phyloP scores from a whole-genome alignment of 2,329 filamentous ascomycete species.

The Didymella pomorum region DNA sequence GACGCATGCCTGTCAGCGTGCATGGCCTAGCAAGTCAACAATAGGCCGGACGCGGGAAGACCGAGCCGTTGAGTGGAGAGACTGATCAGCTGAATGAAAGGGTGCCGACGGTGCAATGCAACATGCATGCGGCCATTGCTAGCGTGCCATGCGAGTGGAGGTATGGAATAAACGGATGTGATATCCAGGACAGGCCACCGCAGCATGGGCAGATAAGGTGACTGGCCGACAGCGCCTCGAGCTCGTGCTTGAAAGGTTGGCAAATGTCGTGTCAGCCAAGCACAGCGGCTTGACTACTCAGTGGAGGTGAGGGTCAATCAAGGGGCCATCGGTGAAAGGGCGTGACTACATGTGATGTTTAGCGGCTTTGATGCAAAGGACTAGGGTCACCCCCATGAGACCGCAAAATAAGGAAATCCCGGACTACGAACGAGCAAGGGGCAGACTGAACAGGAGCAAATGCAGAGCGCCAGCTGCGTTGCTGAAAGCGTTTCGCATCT shows the following conservation, averaged over 20 bases:
- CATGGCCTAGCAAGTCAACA: constrained; percentile 52
- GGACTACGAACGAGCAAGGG: constrained; percentile 25
- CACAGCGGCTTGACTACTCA: constrained; percentile 33
- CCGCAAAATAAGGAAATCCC: constrained; percentile 4
- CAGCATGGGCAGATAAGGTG: constrained; percentile 58
- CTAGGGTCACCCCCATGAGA: constrained; percentile 33
- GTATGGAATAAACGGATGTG: constrained; percentile 49
- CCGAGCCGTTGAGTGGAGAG: constrained; percentile 50
- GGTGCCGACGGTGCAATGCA: constrained; percentile 48
- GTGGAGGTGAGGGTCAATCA: constrained; percentile 37
- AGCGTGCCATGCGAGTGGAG: constrained; percentile 46
- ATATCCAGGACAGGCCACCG: constrained; percentile 47
- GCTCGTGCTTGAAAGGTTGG: constrained; percentile 39
- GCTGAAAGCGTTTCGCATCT: constrained; percentile 25
- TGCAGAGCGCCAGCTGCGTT: constrained; percentile 30
- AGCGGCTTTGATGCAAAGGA: constrained; percentile 41
- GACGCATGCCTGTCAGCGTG: constrained; percentile 53
- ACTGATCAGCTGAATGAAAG: constrained; percentile 51
- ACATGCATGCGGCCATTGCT: constrained; percentile 49
- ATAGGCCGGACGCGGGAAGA: constrained; percentile 51
- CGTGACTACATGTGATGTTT: constrained; percentile 49
- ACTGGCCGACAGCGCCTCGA: constrained; percentile 54
- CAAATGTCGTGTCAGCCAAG: constrained; percentile 46
- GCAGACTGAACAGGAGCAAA: constrained; percentile 24
- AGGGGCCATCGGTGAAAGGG: constrained; percentile 37